Conservation (phyloP, 192 early-diverging fungal genomes). For the Coemansia sp. region DNA sequence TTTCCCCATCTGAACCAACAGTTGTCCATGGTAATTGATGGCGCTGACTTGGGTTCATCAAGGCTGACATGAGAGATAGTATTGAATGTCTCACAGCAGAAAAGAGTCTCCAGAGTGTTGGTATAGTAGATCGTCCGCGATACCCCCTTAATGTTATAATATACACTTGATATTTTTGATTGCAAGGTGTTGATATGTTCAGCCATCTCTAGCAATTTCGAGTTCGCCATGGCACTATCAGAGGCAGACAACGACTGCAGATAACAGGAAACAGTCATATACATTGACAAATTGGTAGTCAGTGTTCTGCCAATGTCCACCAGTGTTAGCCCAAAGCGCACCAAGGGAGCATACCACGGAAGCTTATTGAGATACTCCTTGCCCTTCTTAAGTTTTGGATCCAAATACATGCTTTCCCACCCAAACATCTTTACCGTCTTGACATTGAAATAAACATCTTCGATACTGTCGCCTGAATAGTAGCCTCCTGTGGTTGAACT, state of each 20-base stretch:
- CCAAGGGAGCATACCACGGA: not conserved
- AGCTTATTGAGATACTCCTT: not conserved
- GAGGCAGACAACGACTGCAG: not conserved
- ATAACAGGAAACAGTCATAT: not conserved
- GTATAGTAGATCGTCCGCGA: not conserved
- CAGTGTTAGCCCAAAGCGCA: not conserved
- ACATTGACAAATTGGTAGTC: not conserved
- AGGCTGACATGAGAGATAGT: not conserved
- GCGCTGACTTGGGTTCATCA: not conserved
- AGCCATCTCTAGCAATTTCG: not conserved
- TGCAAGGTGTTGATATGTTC: not conserved
- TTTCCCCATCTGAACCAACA: not conserved
- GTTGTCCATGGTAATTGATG: not conserved
- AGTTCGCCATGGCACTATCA: not conserved
- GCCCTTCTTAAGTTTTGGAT: not conserved
- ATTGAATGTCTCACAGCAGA: not conserved
- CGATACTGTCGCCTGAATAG: not conserved
- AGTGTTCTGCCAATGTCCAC: not conserved
- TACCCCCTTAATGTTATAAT: not conserved
- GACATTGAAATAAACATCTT: not conserved
- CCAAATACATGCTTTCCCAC: constrained; percentile 3
- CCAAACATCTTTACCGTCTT: constrained; percentile 6
- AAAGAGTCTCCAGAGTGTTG: not conserved
- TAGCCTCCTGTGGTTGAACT: not conserved
- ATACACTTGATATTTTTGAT: not conserved